Evolutionary conservation across 2,329 filamentous ascomycete genomes (phyloP).

Genomic region (Sclerotinia sclerotiorum): DNA sequence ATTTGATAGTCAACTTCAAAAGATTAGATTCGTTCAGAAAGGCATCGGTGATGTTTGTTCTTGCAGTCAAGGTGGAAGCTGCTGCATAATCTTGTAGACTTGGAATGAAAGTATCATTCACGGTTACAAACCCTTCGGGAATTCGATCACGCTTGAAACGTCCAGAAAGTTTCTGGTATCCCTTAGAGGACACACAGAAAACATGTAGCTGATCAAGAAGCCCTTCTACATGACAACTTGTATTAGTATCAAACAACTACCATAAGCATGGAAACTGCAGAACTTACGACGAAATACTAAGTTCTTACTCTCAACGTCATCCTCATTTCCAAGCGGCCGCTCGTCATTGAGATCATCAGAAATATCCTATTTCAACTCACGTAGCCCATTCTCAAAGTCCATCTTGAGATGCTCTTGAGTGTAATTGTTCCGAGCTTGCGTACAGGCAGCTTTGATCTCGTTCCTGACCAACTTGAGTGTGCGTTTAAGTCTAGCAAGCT

Average conservation of each 20-base stretch:
- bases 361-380: constrained; percentile 1
- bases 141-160: neutral
- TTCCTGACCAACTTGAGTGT: neutral
- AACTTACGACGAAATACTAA: no score
- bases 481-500: neutral
- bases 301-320: no score
- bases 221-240: neutral
- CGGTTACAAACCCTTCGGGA: neutral
- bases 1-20: neutral
- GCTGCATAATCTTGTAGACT: neutral
- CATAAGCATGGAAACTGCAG: neutral
- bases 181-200: constrained; percentile 1
- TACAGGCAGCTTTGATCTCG: neutral
- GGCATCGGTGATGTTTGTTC: neutral
- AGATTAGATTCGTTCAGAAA: neutral
- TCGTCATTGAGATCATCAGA: neutral
- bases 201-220: neutral
- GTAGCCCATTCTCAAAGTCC: constrained; percentile 7
- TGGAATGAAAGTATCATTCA: neutral
- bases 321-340: no score
- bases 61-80: neutral
- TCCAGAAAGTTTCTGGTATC: neutral
- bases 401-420: neutral
- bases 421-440: neutral
- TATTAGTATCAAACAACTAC: neutral